Conservation (phyloP, 2,329 filamentous ascomycete species). For the Xylaria sp. region DNA sequence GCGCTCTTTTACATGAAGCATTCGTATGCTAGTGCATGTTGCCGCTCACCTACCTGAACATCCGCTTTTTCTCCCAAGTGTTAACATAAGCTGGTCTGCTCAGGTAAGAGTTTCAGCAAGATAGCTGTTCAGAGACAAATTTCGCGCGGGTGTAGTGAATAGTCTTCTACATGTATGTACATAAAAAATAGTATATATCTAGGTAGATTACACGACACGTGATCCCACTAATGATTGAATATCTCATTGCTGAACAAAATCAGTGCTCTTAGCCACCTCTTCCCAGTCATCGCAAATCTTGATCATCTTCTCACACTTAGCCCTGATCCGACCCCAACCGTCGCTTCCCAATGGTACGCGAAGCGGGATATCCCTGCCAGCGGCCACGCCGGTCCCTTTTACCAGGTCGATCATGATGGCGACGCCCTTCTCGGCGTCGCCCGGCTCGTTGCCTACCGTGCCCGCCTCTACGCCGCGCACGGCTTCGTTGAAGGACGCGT, state of each 20-base stretch:
- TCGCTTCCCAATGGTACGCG: conserved; percentile 65
- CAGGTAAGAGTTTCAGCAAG: not conserved
- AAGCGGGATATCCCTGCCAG: conserved; percentile 54
- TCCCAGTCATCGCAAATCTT: conserved; percentile 35
- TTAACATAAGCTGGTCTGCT: not conserved
- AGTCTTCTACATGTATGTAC: no score
- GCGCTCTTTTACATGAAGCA: not conserved
- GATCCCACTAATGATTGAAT: not conserved
- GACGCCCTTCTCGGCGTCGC: conserved; percentile 44
- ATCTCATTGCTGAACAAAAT: conserved; percentile 14
- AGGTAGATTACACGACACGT: not conserved
- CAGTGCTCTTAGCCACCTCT: conserved; percentile 33
- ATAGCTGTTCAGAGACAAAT: not conserved
- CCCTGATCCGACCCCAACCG: conserved; percentile 59
- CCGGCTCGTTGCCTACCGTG: conserved; percentile 45
- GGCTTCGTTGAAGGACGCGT: conserved; percentile 49
- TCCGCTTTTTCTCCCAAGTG: not conserved
- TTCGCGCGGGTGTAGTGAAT: not conserved
- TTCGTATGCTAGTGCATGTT: not conserved
- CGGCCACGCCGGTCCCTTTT: conserved; percentile 58
- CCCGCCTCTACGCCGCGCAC: conserved; percentile 48
- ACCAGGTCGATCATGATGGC: conserved; percentile 33
- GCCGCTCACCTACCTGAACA: not conserved
- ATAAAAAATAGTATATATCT: no score
- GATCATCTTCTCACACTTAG: conserved; percentile 61